Percentiles rank a stretch among this genome's conserved stretches.
These are phyloP conservation scores for Lachancea lanzarotensis DNA, from an alignment of 805 yeast genomes.

Conservation along the genomic window DNA sequence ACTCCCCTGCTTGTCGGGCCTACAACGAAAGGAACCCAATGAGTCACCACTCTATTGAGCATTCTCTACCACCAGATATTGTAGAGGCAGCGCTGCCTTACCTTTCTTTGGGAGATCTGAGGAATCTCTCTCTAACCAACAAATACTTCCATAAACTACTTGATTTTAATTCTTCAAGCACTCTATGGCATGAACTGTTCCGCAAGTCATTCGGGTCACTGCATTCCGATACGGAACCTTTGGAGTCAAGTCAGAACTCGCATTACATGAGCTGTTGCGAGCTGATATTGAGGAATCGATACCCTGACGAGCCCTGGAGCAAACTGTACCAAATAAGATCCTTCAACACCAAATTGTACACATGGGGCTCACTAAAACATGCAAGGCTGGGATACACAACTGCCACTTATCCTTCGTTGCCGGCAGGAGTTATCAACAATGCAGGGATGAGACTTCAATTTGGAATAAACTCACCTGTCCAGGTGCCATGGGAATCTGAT, in stretches of 20 bases:
- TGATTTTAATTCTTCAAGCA: conserved; percentile 21
- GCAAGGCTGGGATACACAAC: conserved; percentile 30
- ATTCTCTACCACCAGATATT: conserved; percentile 28
- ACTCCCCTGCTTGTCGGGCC: not conserved
- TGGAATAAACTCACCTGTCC: conserved; percentile 27
- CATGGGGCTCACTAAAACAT: conserved; percentile 32
- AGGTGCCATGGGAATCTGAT: conserved; percentile 19
- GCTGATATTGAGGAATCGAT: conserved; percentile 16
- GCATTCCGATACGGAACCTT: conserved; percentile 28
- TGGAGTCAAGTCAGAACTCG: conserved; percentile 13
- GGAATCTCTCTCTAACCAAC: conserved; percentile 28
- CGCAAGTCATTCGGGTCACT: conserved; percentile 25
- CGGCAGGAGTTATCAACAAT: conserved; percentile 17
- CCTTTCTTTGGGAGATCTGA: conserved; percentile 24
- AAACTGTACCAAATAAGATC: conserved; percentile 21
- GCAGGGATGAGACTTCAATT: conserved; percentile 19
- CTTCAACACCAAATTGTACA: conserved; percentile 19
- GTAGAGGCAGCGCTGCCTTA: conserved; percentile 27
- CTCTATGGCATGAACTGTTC: conserved; percentile 30
- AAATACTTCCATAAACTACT: conserved; percentile 26
- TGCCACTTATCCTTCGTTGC: conserved; percentile 16
- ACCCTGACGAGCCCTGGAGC: conserved; percentile 22
- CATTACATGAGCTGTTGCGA: conserved; percentile 26
- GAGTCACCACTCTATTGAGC: conserved; percentile 5
- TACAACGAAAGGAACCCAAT: no score